Base-by-base conservation (phyloP, 495 filamentous ascomycete genomes). In the Penicillium riverlandense region DNA sequence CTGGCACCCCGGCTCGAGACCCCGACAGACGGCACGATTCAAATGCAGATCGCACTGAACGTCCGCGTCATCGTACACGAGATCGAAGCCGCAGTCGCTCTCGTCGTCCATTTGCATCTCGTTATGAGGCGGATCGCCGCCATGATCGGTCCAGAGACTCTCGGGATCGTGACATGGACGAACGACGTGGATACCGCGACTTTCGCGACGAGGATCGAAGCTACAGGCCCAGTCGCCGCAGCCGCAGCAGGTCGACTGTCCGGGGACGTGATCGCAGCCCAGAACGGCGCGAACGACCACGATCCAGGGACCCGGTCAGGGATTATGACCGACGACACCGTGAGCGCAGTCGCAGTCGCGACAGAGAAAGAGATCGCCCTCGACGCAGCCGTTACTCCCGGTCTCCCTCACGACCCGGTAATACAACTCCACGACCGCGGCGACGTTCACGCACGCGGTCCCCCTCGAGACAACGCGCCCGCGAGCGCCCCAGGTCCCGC, bases 81-180 rank as follows among this genome's bases (percentile, higher is more conserved):
- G 64, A 59, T 41, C 56, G 55, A 8, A 68, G 62, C 41, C 51
- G 59, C 29, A 70, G 65, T 41, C 58, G 53, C 31, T 63, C 64
- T 31, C 59, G 48, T 16, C 54, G 55, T 41, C 61, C 57, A 35
- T 47, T 45, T 28, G 37, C 55, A 8, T 66, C 68, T 40, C 63
- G 54, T 14, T 61, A 58, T 40, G 65, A 70, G 16, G 50, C 58
- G n/a, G 57, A 62, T 22, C 61, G 52, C 35, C 61, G 58, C 15
- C 53, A 48, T 4, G 61, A 62, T 29, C 55, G 54, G 22, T 67
- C 69, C 29, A 48, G 62, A 15, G 66, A 70, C 34, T 50, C 58
- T 27, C 63, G 67, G 3, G 63, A 69, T 27, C 69, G 66, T 32
- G 56, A 58, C 11, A 50, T 59, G 31, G 63, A 69, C 29, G 66